Evolutionary conservation across 2,329 filamentous ascomycete species (phyloP).

Genomic region (Acephala macrosclerotiorum): DNA sequence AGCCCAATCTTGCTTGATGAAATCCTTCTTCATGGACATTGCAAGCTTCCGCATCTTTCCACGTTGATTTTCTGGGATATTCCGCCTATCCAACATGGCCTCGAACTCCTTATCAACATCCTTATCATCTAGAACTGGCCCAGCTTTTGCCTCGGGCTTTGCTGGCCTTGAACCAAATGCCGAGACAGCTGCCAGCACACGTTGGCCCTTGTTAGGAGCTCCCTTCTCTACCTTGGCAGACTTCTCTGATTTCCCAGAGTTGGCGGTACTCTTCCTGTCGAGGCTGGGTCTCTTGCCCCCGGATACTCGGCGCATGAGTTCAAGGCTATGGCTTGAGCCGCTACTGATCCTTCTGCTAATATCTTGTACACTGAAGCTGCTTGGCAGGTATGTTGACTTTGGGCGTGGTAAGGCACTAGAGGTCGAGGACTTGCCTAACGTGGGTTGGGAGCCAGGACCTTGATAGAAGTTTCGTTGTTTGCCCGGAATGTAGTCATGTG

Average conservation of each 20-base stretch:
- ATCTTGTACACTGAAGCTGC: constrained; percentile 45
- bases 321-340: constrained; percentile 39
- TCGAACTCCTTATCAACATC: constrained; percentile 66
- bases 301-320: constrained; percentile 37
- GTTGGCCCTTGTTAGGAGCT: constrained; percentile 55
- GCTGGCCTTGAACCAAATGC: constrained; percentile 63
- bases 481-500: constrained; percentile 40
- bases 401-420: constrained; percentile 33
- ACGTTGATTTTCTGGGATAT: constrained; percentile 92
- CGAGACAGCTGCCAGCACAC: constrained; percentile 71
- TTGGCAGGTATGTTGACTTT: constrained; percentile 44
- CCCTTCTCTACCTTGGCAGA: constrained; percentile 45
- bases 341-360: constrained; percentile 40
- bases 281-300: constrained; percentile 36
- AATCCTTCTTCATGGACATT: constrained; percentile 91
- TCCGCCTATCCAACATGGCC: constrained; percentile 79
- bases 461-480: constrained; percentile 43
- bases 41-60: constrained; percentile 94
- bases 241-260: constrained; percentile 43
- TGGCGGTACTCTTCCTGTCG: constrained; percentile 35
- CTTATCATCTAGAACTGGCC: constrained; percentile 53
- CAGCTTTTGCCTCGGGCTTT: constrained; percentile 39
- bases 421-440: constrained; percentile 26
- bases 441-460: constrained; percentile 37
- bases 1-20: constrained; percentile 87